These are phyloP conservation scores for Lathyrus oleraceus DNA, from an alignment of 306 rosid species.

Conservation along the genomic window DNA sequence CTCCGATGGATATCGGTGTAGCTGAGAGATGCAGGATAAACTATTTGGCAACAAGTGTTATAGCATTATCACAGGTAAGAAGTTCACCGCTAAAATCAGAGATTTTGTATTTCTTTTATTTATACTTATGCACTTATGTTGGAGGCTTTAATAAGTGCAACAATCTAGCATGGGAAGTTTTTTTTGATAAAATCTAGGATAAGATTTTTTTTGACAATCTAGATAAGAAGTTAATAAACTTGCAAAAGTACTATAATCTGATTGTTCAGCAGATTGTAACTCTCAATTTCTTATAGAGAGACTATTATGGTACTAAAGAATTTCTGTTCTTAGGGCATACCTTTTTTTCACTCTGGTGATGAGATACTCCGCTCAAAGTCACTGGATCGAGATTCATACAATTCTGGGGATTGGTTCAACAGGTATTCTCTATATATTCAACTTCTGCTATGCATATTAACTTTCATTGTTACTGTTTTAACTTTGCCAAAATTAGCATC, in stretches of 20 bases:
- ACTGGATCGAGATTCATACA: constrained; percentile 94
- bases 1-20: constrained; percentile 59
- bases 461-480: constrained; percentile 9
- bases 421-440: constrained; percentile 47
- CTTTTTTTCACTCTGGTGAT: constrained; percentile 86
- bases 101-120: constrained; percentile 10
- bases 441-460: constrained; percentile 17
- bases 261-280: background rate
- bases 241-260: background rate
- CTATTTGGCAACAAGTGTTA: constrained; percentile 83
- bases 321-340: constrained; percentile 67
- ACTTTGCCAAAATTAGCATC: constrained; percentile 19
- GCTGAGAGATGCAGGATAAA: constrained; percentile 89
- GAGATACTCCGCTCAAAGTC: constrained; percentile 94
- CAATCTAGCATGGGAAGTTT: background rate
- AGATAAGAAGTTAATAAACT: constrained; percentile 3
- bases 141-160: background rate
- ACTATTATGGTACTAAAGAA: constrained; percentile 29
- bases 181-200: background rate
- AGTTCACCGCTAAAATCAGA: constrained; percentile 11
- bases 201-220: background rate
- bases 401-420: constrained; percentile 98
- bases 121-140: constrained; percentile 18
- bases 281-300: constrained; percentile 8
- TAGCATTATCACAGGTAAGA: constrained; percentile 84